Conservation (phyloP, 2,329 filamentous ascomycete genomes). For the Cercospora canescens region DNA sequence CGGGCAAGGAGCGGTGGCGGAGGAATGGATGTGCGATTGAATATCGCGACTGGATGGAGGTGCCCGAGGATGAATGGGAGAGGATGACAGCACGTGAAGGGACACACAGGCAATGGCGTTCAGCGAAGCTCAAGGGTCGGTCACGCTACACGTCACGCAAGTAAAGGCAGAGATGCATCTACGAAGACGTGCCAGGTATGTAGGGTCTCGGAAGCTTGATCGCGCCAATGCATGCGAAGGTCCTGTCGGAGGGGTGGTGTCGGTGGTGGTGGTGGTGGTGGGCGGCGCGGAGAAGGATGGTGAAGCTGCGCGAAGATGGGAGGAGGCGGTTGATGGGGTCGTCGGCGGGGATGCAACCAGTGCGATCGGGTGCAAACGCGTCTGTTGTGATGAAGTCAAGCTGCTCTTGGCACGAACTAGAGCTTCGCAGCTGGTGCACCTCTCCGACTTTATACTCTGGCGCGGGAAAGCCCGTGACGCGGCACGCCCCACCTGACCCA, state of each 20-base stretch:
- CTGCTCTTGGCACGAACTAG: not conserved
- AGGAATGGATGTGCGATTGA: not conserved
- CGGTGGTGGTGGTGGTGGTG: not conserved
- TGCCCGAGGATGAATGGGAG: not conserved
- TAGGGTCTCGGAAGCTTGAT: conserved; percentile 14
- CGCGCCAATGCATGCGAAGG: conserved; percentile 1
- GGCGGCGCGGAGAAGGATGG: not conserved
- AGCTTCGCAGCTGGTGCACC: not conserved
- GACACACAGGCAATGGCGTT: not conserved
- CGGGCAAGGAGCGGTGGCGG: not conserved
- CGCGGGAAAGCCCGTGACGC: not conserved
- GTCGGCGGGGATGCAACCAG: not conserved
- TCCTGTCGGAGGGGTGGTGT: too few relatives aligned
- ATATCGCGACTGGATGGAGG: not conserved
- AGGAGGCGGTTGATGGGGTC: not conserved
- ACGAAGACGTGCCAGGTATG: conserved; percentile 21
- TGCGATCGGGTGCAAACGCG: not conserved
- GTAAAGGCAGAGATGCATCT: conserved; percentile 22
- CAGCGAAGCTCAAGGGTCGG: conserved; percentile 10
- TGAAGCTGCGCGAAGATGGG: not conserved
- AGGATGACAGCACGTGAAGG: not conserved
- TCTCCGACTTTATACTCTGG: not conserved
- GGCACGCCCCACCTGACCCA: not conserved
- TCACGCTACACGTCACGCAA: conserved; percentile 24
- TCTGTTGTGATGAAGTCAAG: not conserved